Conservation (phyloP, 2,329 filamentous ascomycete species). For the Teratosphaeria destructans region DNA sequence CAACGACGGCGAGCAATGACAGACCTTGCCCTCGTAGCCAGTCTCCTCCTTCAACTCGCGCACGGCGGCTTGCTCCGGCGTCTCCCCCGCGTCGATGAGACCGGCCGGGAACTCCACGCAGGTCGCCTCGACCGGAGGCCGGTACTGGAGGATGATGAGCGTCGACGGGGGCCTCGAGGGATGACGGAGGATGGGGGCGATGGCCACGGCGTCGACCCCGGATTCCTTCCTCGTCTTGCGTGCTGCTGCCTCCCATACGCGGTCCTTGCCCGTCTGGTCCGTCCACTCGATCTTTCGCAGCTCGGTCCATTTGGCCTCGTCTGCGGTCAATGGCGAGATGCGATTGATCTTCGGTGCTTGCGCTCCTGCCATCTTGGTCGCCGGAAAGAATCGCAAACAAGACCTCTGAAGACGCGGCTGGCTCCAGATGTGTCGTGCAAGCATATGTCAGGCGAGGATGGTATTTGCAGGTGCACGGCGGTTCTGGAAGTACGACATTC, state of each 20-base stretch:
- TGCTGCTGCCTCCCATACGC: conserved; percentile 41
- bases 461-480: neutral
- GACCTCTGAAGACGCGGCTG: neutral
- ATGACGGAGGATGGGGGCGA: conserved; percentile 43
- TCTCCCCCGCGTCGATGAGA: conserved; percentile 48
- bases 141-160: conserved; percentile 48
- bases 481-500: neutral
- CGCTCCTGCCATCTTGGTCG: neutral
- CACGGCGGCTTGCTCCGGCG: conserved; percentile 45
- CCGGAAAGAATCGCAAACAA: conserved; percentile 11
- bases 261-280: conserved; percentile 34
- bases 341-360: conserved; percentile 33
- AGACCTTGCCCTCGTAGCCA: conserved; percentile 46
- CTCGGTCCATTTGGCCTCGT: conserved; percentile 48
- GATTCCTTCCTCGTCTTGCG: conserved; percentile 44
- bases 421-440: neutral
- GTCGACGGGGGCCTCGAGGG: conserved; percentile 38
- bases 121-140: conserved; percentile 48
- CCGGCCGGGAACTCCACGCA: conserved; percentile 53
- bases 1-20: conserved; percentile 45
- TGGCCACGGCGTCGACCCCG: conserved; percentile 51
- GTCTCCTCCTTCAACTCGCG: conserved; percentile 54
- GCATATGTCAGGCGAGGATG: neutral
- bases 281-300: conserved; percentile 45
- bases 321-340: conserved; percentile 38